Percentiles rank a stretch among this genome's conserved stretches.
Evolutionary conservation across 257 asterid genomes (phyloP).

Genomic region (Solanum sejunctum): DNA sequence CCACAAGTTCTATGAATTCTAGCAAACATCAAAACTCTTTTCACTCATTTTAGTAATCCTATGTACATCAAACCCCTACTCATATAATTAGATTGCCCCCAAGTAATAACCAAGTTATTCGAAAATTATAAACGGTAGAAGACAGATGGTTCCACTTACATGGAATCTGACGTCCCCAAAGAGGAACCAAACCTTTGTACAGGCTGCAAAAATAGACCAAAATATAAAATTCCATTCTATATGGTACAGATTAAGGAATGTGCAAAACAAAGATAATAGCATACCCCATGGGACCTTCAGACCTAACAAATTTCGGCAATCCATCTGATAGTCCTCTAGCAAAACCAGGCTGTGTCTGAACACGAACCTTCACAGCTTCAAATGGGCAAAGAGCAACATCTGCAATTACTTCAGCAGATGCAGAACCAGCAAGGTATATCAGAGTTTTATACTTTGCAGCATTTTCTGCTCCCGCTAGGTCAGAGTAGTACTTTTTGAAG

Average conservation of each 20-base stretch:
- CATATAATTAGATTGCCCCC: background rate
- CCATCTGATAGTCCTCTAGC: slow-evolving; percentile 51
- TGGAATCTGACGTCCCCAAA: slow-evolving; percentile 98
- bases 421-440: slow-evolving; percentile 56
- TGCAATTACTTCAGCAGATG: slow-evolving; percentile 56
- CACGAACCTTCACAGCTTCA: slow-evolving; percentile 63
- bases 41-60: background rate
- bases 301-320: slow-evolving; percentile 42
- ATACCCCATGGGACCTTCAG: slow-evolving; percentile 59
- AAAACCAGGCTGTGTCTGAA: slow-evolving; percentile 55
- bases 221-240: background rate
- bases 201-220: slow-evolving; percentile 30
- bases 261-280: background rate
- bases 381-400: slow-evolving; percentile 53
- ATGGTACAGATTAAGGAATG: background rate
- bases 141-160: slow-evolving; percentile 36
- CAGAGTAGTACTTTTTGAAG: slow-evolving; percentile 53
- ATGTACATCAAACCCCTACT: background rate
- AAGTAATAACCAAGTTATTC: background rate
- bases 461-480: slow-evolving; percentile 49
- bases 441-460: slow-evolving; percentile 47
- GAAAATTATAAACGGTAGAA: background rate
- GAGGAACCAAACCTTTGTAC: slow-evolving; percentile 87
- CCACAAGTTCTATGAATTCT: background rate
- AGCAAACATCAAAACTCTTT: background rate